Conservation (phyloP, 805 yeast genomes). For the Ogataea trehalophila region DNA sequence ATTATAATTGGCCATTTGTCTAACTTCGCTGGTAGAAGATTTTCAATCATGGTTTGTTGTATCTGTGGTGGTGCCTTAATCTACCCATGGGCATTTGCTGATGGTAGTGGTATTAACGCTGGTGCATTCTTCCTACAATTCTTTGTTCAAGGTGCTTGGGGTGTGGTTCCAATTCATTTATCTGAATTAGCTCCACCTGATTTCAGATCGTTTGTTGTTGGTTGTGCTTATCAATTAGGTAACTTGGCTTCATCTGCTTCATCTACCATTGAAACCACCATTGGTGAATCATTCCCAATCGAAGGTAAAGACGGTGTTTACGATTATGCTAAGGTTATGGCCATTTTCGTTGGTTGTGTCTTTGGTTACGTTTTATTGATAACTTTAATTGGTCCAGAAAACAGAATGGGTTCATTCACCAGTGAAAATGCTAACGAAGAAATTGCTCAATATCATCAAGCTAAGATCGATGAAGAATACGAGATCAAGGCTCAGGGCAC, state of each 20-base stretch:
- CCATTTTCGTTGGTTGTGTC: constrained; percentile 62
- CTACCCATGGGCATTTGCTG: constrained; percentile 58
- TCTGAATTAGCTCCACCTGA: constrained; percentile 60
- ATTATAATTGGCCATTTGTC: constrained; percentile 50
- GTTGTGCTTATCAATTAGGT: constrained; percentile 64
- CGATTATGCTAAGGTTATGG: constrained; percentile 59
- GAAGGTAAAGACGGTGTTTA: constrained; percentile 26
- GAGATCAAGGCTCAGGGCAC: not conserved
- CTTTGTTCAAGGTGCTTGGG: constrained; percentile 69
- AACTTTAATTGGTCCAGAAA: constrained; percentile 58
- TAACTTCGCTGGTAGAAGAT: constrained; percentile 51
- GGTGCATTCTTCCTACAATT: constrained; percentile 60
- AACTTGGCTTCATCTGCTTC: constrained; percentile 63
- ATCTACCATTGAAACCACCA: constrained; percentile 61
- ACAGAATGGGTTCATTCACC: constrained; percentile 27
- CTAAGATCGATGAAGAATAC: constrained; percentile 1
- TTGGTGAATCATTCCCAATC: constrained; percentile 52
- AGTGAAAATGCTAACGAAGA: constrained; percentile 17
- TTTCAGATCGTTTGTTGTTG: constrained; percentile 57
- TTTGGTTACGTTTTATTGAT: constrained; percentile 47
- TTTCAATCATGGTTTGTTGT: constrained; percentile 47
- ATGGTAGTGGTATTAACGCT: constrained; percentile 44
- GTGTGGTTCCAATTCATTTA: constrained; percentile 58
- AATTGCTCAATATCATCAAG: constrained; percentile 6
- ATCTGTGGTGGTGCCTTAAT: constrained; percentile 54